Percentiles rank a stretch among this genome's conserved stretches.
phyloP scores from a whole-genome alignment of 2,329 filamentous ascomycete species.

The Fusarium burgessii region DNA sequence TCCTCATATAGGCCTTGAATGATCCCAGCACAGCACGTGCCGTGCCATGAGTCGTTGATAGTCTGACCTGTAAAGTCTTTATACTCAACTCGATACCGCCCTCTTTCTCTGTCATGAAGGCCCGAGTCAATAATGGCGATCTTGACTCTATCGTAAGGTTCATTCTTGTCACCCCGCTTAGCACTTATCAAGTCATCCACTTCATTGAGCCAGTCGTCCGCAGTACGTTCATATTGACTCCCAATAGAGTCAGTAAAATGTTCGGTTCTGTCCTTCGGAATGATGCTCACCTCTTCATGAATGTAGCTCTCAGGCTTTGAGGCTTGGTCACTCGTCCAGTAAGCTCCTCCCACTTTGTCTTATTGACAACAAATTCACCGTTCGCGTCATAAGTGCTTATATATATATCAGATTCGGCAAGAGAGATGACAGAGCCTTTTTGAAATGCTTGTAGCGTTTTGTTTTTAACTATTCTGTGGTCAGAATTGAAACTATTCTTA shows the following conservation, averaged over 20 bases:
- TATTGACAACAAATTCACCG: rapidly evolving
- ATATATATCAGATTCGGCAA: rapidly evolving
- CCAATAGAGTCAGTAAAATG: rapidly evolving
- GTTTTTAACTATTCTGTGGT: rapidly evolving
- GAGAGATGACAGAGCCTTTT: rapidly evolving
- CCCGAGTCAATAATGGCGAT: background rate
- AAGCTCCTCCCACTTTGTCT: background rate
- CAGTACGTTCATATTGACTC: rapidly evolving
- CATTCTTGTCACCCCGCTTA: rapidly evolving
- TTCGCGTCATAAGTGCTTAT: rapidly evolving
- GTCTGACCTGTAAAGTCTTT: rapidly evolving
- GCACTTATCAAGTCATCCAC: rapidly evolving
- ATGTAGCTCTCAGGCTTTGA: rapidly evolving
- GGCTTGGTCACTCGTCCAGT: rapidly evolving
- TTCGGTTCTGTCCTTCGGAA: rapidly evolving
- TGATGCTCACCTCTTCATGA: background rate
- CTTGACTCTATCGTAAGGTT: rapidly evolving
- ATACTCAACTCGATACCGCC: rapidly evolving
- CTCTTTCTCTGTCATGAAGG: rapidly evolving
- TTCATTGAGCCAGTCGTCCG: rapidly evolving
- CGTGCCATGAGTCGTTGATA: background rate
- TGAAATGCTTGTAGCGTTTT: rapidly evolving
- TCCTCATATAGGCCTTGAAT: background rate
- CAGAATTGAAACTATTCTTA: too few species aligned
- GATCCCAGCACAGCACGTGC: background rate